phyloP scores from a whole-genome alignment of 2,329 filamentous ascomycete species.

The Rasamsonia emersonii region DNA sequence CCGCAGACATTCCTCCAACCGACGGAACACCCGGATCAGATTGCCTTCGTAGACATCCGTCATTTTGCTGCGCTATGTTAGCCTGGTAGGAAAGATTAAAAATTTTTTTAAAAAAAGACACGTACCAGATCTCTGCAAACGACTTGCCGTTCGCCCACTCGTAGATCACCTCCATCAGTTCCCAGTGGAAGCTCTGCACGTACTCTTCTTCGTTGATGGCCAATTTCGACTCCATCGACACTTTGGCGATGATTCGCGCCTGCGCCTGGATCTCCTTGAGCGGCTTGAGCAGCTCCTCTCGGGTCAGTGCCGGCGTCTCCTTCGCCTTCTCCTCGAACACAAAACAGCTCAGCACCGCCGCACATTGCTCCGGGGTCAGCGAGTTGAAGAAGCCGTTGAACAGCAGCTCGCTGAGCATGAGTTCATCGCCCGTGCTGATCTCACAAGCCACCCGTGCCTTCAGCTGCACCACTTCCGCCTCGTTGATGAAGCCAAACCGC shows the following conservation, averaged over 20 bases:
- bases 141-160: conserved; percentile 84
- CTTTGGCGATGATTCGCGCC: conserved; percentile 81
- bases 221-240: conserved; percentile 89
- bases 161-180: conserved; percentile 94
- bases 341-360: conserved; percentile 81
- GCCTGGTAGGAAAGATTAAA: conserved; percentile 6
- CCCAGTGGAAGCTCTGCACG: conserved; percentile 77
- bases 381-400: conserved; percentile 99
- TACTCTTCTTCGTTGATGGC: conserved; percentile 94
- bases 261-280: conserved; percentile 80
- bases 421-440: conserved; percentile 92
- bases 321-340: conserved; percentile 96
- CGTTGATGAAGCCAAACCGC: conserved; percentile 90
- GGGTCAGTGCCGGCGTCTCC: conserved; percentile 57
- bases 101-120: conserved; percentile 3
- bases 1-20: conserved; percentile 83
- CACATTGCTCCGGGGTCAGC: conserved; percentile 76
- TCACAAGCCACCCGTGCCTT: conserved; percentile 97
- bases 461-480: conserved; percentile 87
- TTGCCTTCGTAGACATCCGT: conserved; percentile 97
- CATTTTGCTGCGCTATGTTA: conserved; percentile 85
- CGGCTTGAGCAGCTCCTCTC: conserved; percentile 75
- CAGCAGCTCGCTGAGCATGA: conserved; percentile 83
- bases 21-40: conserved; percentile 89
- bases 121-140: conserved; percentile 92